Percentiles rank a stretch among this genome's conserved stretches.
These are phyloP conservation scores for Fagopyrum homotropicum DNA, from an alignment of 148 eudicot species.

Conservation along the genomic window DNA sequence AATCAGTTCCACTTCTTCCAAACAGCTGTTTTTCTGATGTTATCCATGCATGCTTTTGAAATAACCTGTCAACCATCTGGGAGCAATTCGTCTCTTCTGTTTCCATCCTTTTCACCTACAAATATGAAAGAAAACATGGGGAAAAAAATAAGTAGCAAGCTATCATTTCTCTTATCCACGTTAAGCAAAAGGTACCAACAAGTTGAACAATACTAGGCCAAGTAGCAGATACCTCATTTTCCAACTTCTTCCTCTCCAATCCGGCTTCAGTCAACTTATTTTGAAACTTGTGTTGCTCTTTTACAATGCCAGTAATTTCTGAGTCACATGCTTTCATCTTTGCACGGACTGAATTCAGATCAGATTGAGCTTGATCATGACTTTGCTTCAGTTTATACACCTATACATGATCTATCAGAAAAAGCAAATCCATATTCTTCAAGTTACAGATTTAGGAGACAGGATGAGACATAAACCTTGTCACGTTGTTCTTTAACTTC, in stretches of 20 bases:
- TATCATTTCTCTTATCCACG: neutral
- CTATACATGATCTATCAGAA: conserved; percentile 28
- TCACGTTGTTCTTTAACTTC: conserved; percentile 56
- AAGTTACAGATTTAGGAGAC: neutral
- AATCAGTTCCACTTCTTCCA: conserved; percentile 88
- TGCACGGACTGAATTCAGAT: conserved; percentile 58
- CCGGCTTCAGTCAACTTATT: conserved; percentile 56
- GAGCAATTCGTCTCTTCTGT: conserved; percentile 80
- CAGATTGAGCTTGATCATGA: conserved; percentile 53
- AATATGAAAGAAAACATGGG: neutral
- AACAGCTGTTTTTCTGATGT: conserved; percentile 93
- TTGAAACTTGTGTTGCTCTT: conserved; percentile 70
- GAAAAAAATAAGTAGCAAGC: neutral
- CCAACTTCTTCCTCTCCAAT: conserved; percentile 84
- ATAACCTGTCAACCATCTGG: conserved; percentile 61
- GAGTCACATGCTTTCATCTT: conserved; percentile 86
- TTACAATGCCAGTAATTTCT: conserved; percentile 57
- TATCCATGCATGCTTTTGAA: conserved; percentile 94
- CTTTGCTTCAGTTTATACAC: conserved; percentile 47
- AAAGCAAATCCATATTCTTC: neutral
- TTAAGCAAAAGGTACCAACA: neutral
- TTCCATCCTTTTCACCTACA: conserved; percentile 90
- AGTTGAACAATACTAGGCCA: neutral
- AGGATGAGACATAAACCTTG: conserved; percentile 35
- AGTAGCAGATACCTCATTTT: conserved; percentile 65